Percentiles rank a stretch among this genome's conserved stretches.
Evolutionary conservation across 345 rosid species (phyloP).

Genomic region (Bretschneidera sinensis): DNA sequence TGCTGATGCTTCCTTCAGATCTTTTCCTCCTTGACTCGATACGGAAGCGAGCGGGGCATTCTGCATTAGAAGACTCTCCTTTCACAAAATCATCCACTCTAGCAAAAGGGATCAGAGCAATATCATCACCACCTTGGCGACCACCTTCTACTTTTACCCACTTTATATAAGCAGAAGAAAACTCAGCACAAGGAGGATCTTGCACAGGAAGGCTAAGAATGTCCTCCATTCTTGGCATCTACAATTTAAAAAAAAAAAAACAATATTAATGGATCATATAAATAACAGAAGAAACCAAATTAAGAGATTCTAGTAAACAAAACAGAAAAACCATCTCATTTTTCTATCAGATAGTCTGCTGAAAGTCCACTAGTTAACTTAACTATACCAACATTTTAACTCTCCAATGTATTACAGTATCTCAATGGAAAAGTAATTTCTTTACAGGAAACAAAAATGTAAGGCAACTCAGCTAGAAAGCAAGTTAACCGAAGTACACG

Average conservation of each 20-base stretch:
- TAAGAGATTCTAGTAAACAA: background rate
- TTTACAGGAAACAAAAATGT: too few species aligned
- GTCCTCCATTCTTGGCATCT: slow-evolving; percentile 59
- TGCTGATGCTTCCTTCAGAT: slow-evolving; percentile 46
- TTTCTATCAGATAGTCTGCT: background rate
- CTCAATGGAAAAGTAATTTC: background rate
- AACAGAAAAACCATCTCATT: background rate
- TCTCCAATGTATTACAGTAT: background rate
- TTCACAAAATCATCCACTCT: slow-evolving; percentile 54
- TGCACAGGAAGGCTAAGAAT: slow-evolving; percentile 50
- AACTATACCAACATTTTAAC: too few species aligned
- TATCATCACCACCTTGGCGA: slow-evolving; percentile 51
- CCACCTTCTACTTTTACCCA: slow-evolving; percentile 55
- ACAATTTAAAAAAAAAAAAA: background rate
- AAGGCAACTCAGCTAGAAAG: background rate
- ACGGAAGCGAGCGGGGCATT: slow-evolving; percentile 54
- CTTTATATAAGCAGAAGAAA: slow-evolving; percentile 39
- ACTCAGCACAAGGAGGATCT: slow-evolving; percentile 49
- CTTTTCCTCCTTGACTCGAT: slow-evolving; percentile 58
- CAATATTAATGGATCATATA: background rate
- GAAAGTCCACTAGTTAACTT: background rate
- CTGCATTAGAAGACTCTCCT: slow-evolving; percentile 49
- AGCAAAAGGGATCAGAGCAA: slow-evolving; percentile 47
- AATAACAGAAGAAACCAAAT: background rate
- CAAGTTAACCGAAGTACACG: background rate